phyloP scores from a whole-genome alignment of 768 basidiomycete species.

The Exsudoporus frostii region DNA sequence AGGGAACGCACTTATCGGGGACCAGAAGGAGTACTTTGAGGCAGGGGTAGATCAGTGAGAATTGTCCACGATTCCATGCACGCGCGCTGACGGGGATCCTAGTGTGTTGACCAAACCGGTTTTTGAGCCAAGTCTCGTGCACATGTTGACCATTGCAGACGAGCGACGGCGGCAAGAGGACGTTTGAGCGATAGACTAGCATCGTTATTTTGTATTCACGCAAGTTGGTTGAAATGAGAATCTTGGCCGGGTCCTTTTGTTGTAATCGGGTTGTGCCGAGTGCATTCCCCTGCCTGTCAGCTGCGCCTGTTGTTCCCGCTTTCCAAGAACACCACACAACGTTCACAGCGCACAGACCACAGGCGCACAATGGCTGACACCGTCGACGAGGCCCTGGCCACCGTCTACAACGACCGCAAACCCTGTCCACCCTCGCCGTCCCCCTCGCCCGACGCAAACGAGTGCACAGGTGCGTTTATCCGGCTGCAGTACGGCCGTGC shows the following conservation, averaged over 20 bases:
- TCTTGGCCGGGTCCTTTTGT: conserved; percentile 18
- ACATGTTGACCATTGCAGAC: conserved; percentile 41
- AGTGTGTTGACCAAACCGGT: conserved; percentile 83
- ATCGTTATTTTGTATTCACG: not conserved
- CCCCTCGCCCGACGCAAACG: conserved; percentile 44
- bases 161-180: conserved; percentile 33
- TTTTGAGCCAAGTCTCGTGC: conserved; percentile 48
- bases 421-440: conserved; percentile 30
- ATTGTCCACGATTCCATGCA: not conserved
- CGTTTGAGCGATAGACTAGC: not conserved
- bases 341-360: conserved; percentile 32
- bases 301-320: conserved; percentile 32
- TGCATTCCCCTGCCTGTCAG: conserved; percentile 29
- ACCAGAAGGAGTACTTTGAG: conserved; percentile 72
- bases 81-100: conserved; percentile 4
- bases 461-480: conserved; percentile 41
- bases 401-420: conserved; percentile 18
- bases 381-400: conserved; percentile 16
- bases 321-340: conserved; percentile 22
- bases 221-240: conserved; percentile 2
- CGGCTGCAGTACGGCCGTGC: conserved; percentile 19
- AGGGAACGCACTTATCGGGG: conserved; percentile 55
- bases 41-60: conserved; percentile 75
- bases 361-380: conserved; percentile 27
- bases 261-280: conserved; percentile 35